These are phyloP conservation scores for Trypanosoma conorhini DNA, from an alignment of 208 protist species.

Conservation along the genomic window DNA sequence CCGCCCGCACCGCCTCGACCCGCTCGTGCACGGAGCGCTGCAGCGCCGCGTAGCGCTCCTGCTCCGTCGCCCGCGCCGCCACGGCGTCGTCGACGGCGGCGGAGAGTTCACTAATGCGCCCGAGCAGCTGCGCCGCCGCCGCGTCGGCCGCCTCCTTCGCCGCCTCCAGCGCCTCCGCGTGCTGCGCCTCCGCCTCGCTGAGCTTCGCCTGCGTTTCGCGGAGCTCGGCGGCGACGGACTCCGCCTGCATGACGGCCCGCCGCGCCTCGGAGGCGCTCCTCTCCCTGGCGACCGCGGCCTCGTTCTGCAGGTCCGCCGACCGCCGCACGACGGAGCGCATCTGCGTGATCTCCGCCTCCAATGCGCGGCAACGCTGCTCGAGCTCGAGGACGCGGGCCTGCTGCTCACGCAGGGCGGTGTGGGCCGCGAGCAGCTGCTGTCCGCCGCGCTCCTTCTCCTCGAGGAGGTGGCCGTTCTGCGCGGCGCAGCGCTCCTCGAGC, in stretches of 20 bases:
- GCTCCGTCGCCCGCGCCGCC: constrained; percentile 30
- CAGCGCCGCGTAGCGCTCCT: constrained; percentile 28
- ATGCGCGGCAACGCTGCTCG: constrained; percentile 67
- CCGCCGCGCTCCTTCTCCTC: constrained; percentile 62
- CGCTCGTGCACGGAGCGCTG: constrained; percentile 45
- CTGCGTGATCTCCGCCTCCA: constrained; percentile 56
- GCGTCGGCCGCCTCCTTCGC: constrained; percentile 29
- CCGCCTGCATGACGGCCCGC: constrained; percentile 34
- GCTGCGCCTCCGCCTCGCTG: constrained; percentile 29
- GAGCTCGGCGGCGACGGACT: constrained; percentile 32
- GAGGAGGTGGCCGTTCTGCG: constrained; percentile 41
- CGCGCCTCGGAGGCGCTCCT: constrained; percentile 52
- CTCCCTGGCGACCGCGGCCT: constrained; percentile 69
- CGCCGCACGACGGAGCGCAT: constrained; percentile 70
- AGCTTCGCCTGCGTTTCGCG: constrained; percentile 35
- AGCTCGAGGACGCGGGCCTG: constrained; percentile 65
- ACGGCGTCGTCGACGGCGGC: constrained; percentile 25
- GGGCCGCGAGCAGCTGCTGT: constrained; percentile 66
- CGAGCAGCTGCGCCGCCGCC: constrained; percentile 32
- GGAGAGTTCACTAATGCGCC: constrained; percentile 43
- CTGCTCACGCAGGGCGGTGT: constrained; percentile 78
- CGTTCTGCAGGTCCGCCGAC: constrained; percentile 68
- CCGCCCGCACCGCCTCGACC: constrained; percentile 40
- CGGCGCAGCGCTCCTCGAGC: constrained; percentile 63
- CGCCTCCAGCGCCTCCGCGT: constrained; percentile 40